phyloP scores from a whole-genome alignment of 257 asterid genomes.

The Voacanga thouarsii region DNA sequence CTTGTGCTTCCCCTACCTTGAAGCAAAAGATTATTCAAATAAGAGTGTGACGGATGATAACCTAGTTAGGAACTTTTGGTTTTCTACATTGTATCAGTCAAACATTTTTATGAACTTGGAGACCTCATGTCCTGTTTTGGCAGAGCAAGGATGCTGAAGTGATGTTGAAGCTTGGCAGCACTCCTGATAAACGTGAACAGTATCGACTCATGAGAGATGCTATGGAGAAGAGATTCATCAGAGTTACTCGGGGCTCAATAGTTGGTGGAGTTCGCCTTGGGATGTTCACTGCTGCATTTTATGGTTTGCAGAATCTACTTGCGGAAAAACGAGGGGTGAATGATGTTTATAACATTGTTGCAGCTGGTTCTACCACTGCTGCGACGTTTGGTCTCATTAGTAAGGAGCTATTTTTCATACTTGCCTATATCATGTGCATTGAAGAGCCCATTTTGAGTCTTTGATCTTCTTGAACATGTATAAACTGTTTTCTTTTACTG shows the following conservation, averaged over 20 bases:
- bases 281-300: conserved; percentile 87
- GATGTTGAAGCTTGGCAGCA: conserved; percentile 95
- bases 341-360: conserved; percentile 85
- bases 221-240: conserved; percentile 90
- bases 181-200: conserved; percentile 93
- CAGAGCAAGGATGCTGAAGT: conserved; percentile 99
- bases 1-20: neutral
- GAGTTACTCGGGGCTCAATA: conserved; percentile 90
- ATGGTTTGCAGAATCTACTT: conserved; percentile 74
- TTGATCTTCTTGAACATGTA: neutral
- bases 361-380: conserved; percentile 96
- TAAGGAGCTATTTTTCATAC: conserved; percentile 31
- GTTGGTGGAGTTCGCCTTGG: conserved; percentile 98
- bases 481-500: neutral
- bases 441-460: neutral
- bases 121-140: conserved; percentile 19
- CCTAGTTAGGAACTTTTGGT: neutral
- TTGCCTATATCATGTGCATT: neutral
- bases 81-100: neutral
- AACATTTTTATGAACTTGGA: neutral
- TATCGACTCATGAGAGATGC: conserved; percentile 96
- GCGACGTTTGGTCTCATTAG: conserved; percentile 86
- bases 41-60: neutral
- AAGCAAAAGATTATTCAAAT: neutral
- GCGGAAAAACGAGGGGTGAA: conserved; percentile 87